Evolutionary conservation across 805 yeast genomes (phyloP).

Genomic region (Candida ascalaphidarum): DNA sequence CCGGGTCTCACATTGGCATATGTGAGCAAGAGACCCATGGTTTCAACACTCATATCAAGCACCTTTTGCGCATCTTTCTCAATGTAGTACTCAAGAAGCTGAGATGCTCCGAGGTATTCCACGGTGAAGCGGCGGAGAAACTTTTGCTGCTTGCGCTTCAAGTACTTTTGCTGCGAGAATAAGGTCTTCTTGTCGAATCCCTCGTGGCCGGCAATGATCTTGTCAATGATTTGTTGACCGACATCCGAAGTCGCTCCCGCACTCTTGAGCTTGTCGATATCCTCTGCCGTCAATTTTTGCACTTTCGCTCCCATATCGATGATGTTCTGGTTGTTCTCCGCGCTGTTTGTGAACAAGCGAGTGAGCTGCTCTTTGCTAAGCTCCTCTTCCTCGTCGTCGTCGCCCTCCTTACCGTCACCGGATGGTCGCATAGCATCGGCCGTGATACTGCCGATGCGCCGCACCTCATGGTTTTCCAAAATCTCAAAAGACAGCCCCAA

Average conservation of each 20-base stretch:
- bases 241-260: conserved; percentile 51
- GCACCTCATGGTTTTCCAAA: conserved; percentile 42
- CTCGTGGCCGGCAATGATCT: conserved; percentile 74
- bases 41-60: conserved; percentile 78
- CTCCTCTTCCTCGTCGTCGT: conserved; percentile 17
- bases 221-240: conserved; percentile 74
- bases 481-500: conserved; percentile 90
- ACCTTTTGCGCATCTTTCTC: conserved; percentile 71
- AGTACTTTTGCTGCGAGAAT: conserved; percentile 85
- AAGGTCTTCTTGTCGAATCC: conserved; percentile 84
- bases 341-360: conserved; percentile 30
- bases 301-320: conserved; percentile 59
- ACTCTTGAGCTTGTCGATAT: conserved; percentile 75
- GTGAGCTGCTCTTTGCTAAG: conserved; percentile 13
- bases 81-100: conserved; percentile 61
- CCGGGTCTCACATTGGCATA: conserved; percentile 82
- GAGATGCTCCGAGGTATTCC: conserved; percentile 63
- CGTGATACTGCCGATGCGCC: conserved; percentile 38
- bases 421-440: no score
- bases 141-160: conserved; percentile 86
- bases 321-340: conserved; percentile 60
- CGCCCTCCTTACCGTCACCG: conserved; percentile 19
- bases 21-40: conserved; percentile 68
- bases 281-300: conserved; percentile 69
- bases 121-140: conserved; percentile 81